Evolutionary conservation across 1,284 basidiomycete species (phyloP), one percentile per base, ranked within the genome.

Genomic region (Cutaneotrichosporon daszewskae): DNA sequence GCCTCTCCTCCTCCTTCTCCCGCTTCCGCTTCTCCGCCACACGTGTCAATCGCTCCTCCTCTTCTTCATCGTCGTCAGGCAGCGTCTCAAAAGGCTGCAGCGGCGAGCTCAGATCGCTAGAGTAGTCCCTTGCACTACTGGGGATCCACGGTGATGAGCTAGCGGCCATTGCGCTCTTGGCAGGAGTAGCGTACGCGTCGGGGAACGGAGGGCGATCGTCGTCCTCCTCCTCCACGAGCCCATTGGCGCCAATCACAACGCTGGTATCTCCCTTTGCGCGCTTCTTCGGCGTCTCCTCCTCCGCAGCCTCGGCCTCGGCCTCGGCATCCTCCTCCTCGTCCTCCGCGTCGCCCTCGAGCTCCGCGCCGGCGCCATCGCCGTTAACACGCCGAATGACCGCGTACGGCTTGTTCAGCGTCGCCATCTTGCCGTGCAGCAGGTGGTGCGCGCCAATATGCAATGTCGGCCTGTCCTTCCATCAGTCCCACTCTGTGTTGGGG

Each of bases 351-450:
- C 44, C 41, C 33, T 51, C 51, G 29, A 53, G 51, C 11, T 51
- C 53, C 33, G 48, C 51, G 12, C 44, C 46, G 16, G 7, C 28
- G 16, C 13, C 16, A 36, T 57, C 55, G 24, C 47, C 52, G 25
- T 47, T 42, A 12, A 51, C 32, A 7, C 60, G 49, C 4, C 67
- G 59, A 24, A 72, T 70, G 9, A 90, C 77, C 1, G 83, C 88
- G 33, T 87, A 76, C 0, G 87, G 87, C 60, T 85, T 88, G 1
- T 82, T 68, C 10, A 95, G 75, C 32, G 74, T 77, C 27, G 81
- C 77, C 44, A 94, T 76, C 61, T 86, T 88, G 36, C 90, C 90
- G 62, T 95, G 90, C 1, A 95, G 79, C 14, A 89, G 74, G 61
- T 95, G 87, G 67, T 92, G 83, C 41, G 53, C 51, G 7, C 89